Percentiles rank a stretch among this genome's conserved stretches.
Conservation (phyloP, 495 filamentous ascomycete genomes). For the Hypoxylon lienhwacheense region DNA sequence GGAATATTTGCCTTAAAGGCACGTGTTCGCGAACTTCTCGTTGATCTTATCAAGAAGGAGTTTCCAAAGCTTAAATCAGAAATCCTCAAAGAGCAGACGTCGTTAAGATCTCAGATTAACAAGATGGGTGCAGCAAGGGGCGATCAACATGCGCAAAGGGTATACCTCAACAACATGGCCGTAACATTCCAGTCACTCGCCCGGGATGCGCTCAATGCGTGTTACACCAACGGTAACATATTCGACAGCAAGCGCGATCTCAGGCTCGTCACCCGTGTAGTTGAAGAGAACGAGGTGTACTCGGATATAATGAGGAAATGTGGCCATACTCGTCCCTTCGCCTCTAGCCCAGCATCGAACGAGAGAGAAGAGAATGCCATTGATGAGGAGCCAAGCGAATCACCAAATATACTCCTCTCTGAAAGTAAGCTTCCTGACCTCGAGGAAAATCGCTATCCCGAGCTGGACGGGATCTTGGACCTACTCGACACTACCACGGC, state of each 20-base stretch:
- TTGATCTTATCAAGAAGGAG: constrained; percentile 50
- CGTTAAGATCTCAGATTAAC: constrained; percentile 38
- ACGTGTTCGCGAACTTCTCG: constrained; percentile 50
- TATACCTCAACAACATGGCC: constrained; percentile 46
- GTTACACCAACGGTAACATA: constrained; percentile 45
- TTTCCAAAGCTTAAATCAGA: constrained; percentile 56
- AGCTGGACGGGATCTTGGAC: constrained; percentile 35
- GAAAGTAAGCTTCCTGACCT: not conserved
- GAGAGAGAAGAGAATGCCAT: constrained; percentile 5
- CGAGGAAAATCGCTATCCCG: constrained; percentile 19
- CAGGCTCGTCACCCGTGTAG: constrained; percentile 51
- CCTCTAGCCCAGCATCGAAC: not conserved
- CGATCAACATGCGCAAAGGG: constrained; percentile 28
- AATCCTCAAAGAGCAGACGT: constrained; percentile 44
- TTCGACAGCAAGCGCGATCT: constrained; percentile 44
- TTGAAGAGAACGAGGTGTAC: constrained; percentile 48
- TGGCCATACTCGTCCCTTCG: constrained; percentile 50
- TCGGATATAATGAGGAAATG: constrained; percentile 40
- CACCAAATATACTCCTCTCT: not conserved
- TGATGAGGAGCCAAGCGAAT: not conserved
- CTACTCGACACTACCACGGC: not conserved
- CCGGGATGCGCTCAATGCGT: constrained; percentile 36
- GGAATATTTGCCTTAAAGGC: constrained; percentile 53
- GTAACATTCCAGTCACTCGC: constrained; percentile 47
- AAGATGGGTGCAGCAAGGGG: constrained; percentile 45